Evolutionary conservation across 176 grass and related monocot species (phyloP).

Genomic region (Coix lacrymajobi): DNA sequence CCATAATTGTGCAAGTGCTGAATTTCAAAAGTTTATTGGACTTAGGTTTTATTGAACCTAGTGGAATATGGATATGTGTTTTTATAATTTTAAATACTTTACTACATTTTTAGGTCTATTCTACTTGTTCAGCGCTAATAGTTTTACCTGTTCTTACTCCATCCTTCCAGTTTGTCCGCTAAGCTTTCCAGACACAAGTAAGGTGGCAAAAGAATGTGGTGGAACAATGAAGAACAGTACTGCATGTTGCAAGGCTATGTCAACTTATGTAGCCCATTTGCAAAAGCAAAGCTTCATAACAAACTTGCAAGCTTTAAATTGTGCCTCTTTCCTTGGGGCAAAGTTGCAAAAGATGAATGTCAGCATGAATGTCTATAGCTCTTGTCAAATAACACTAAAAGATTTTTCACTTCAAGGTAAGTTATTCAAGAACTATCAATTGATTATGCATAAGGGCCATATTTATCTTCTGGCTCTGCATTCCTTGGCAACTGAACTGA

Average conservation of each 20-base stretch:
- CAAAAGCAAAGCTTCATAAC: slow-evolving; percentile 99
- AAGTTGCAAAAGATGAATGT: slow-evolving; percentile 96
- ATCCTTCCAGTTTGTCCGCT: slow-evolving; percentile 69
- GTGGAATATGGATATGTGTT: background rate
- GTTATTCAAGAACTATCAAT: slow-evolving; percentile 18
- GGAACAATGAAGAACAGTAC: slow-evolving; percentile 52
- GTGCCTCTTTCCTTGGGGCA: slow-evolving; percentile 64
- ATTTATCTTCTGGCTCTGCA: background rate
- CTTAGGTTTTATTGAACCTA: background rate
- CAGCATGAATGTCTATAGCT: slow-evolving; percentile 66
- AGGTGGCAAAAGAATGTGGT: slow-evolving; percentile 69
- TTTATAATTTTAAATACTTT: background rate
- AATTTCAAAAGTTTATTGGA: background rate
- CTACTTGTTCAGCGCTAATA: background rate
- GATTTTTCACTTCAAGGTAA: slow-evolving; percentile 99
- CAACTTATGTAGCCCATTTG: slow-evolving; percentile 82
- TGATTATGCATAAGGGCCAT: background rate
- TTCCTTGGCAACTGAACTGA: slow-evolving; percentile 29
- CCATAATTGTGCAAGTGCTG: background rate
- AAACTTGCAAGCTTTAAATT: slow-evolving; percentile 93
- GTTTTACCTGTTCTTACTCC: slow-evolving; percentile 23
- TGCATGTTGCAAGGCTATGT: slow-evolving; percentile 74
- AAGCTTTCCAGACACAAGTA: slow-evolving; percentile 79
- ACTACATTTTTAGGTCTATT: background rate
- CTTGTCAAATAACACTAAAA: slow-evolving; percentile 85